Evolutionary conservation across 768 basidiomycete genomes (phyloP).

Genomic region (Kwoniella bestiolae): DNA sequence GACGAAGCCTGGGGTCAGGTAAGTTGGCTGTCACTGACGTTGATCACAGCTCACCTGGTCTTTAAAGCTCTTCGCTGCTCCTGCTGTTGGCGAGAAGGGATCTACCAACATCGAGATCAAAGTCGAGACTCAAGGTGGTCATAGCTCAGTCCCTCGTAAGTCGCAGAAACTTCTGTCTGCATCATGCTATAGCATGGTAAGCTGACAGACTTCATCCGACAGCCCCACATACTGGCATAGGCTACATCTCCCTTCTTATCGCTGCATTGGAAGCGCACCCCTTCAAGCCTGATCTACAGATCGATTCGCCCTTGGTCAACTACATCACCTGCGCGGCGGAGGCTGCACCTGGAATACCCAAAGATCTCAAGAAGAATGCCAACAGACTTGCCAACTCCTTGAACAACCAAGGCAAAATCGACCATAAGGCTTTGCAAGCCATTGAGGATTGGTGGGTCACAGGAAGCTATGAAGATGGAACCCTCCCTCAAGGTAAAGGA

Average conservation of each 20-base stretch:
- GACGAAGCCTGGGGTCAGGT: slow-evolving; percentile 33
- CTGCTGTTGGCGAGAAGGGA: slow-evolving; percentile 57
- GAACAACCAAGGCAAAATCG: slow-evolving; percentile 14
- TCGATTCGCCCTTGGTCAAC: slow-evolving; percentile 40
- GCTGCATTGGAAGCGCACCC: slow-evolving; percentile 72
- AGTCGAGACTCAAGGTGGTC: slow-evolving; percentile 67
- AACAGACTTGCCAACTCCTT: background rate
- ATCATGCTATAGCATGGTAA: background rate
- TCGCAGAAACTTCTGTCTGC: background rate
- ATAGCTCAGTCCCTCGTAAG: slow-evolving; percentile 67
- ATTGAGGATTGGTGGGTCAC: slow-evolving; percentile 20
- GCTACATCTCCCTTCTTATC: slow-evolving; percentile 72
- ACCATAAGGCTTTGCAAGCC: slow-evolving; percentile 25
- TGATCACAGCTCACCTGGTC: background rate
- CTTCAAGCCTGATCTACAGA: slow-evolving; percentile 46
- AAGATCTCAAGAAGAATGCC: slow-evolving; percentile 58
- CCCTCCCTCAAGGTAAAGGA: slow-evolving; percentile 22
- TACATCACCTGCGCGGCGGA: slow-evolving; percentile 68
- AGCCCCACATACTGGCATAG: slow-evolving; percentile 60
- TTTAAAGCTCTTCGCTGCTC: slow-evolving; percentile 39
- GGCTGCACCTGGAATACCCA: slow-evolving; percentile 65
- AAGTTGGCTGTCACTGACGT: background rate
- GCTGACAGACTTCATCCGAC: slow-evolving; percentile 10
- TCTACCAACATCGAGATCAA: slow-evolving; percentile 36
- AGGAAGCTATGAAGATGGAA: slow-evolving; percentile 10